phyloP scores from a whole-genome alignment of 495 filamentous ascomycete genomes.

The Cudoniella acicularis region DNA sequence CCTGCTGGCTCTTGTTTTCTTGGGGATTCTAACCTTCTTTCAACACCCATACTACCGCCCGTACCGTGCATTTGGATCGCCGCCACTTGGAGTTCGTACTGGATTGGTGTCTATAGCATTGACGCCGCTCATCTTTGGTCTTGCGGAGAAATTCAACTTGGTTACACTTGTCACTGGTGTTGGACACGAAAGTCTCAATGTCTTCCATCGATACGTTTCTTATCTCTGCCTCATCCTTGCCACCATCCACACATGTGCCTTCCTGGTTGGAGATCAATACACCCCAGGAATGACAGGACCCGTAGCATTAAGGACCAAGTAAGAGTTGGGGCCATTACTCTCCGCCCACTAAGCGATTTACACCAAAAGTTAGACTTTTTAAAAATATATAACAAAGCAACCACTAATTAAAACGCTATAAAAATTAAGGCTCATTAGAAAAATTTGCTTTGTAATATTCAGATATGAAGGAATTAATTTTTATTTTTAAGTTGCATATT shows the following conservation, averaged over 20 bases:
- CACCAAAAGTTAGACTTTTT: too few relatives aligned
- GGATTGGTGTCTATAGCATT: conserved; percentile 50
- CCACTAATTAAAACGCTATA: too few relatives aligned
- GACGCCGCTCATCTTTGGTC: conserved; percentile 46
- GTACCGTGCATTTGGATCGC: conserved; percentile 35
- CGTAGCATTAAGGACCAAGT: conserved; percentile 25
- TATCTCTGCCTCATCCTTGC: conserved; percentile 49
- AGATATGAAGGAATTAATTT: too few relatives aligned
- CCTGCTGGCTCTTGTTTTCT: conserved; percentile 15
- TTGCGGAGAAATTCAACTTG: conserved; percentile 35
- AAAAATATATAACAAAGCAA: too few relatives aligned
- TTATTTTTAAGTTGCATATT: too few relatives aligned
- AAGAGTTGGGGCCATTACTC: too few relatives aligned
- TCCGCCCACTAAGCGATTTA: too few relatives aligned
- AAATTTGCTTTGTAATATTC: too few relatives aligned
- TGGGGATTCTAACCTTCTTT: conserved; percentile 25
- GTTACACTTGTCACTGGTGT: conserved; percentile 50
- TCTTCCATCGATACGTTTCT: conserved; percentile 50
- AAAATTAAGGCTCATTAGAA: too few relatives aligned
- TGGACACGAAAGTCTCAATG: conserved; percentile 51
- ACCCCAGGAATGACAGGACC: conserved; percentile 20
- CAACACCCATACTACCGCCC: conserved; percentile 34
- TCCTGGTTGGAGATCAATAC: conserved; percentile 33
- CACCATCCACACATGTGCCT: conserved; percentile 53
- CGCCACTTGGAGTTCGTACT: conserved; percentile 47